Conservation (phyloP, 768 basidiomycete species). For the Mycena crocata region DNA sequence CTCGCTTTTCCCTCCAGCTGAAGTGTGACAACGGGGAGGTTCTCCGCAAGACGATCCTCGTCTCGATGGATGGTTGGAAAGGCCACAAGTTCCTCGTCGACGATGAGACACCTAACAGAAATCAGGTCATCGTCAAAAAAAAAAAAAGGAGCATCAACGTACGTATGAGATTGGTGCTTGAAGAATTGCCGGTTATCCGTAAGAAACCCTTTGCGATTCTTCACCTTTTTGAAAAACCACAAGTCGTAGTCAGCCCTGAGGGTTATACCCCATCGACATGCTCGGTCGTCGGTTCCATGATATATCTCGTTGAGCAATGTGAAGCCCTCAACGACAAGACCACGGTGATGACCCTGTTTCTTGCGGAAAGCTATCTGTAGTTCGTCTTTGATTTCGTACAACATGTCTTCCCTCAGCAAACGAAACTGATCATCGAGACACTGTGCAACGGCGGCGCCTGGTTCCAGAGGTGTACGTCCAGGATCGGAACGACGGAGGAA, state of each 20-base stretch:
- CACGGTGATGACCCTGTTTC: slow-evolving; percentile 52
- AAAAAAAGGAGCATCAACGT: background rate
- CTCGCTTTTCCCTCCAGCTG: slow-evolving; percentile 60
- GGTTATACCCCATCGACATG: slow-evolving; percentile 54
- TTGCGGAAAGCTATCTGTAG: slow-evolving; percentile 53
- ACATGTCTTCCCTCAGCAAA: slow-evolving; percentile 72
- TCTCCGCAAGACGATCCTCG: slow-evolving; percentile 60
- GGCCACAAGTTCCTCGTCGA: slow-evolving; percentile 59
- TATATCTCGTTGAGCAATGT: slow-evolving; percentile 42
- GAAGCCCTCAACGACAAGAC: slow-evolving; percentile 51
- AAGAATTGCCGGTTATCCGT: slow-evolving; percentile 56
- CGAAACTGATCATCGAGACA: slow-evolving; percentile 74
- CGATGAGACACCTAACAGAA: slow-evolving; percentile 52
- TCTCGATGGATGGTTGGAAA: slow-evolving; percentile 67
- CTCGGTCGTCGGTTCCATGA: slow-evolving; percentile 22
- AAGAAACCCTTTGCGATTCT: slow-evolving; percentile 51
- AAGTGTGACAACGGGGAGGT: slow-evolving; percentile 63
- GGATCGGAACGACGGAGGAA: slow-evolving; percentile 60
- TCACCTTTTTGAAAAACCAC: slow-evolving; percentile 48
- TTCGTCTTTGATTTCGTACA: slow-evolving; percentile 68
- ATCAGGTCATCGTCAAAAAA: background rate
- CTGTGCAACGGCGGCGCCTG: slow-evolving; percentile 53
- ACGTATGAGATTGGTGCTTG: slow-evolving; percentile 63
- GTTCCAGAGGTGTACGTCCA: slow-evolving; percentile 55
- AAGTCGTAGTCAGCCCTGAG: slow-evolving; percentile 51